Evolutionary conservation across 2,329 filamentous ascomycete genomes (phyloP).

Genomic region (Ophiostoma montium): DNA sequence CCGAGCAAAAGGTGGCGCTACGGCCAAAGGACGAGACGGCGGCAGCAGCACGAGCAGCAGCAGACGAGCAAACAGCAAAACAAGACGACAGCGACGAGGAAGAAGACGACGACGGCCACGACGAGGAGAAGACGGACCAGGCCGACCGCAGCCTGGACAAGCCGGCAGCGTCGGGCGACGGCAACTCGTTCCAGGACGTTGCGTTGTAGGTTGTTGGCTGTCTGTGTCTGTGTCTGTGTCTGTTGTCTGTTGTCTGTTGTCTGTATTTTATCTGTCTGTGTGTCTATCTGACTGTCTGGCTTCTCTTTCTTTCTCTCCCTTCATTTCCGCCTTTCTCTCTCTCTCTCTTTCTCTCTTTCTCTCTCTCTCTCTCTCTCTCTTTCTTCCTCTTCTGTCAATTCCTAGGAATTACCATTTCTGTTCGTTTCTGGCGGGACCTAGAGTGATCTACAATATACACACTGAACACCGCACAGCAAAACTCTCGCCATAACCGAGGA

Average conservation of each 20-base stretch:
- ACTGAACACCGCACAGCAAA: too few relatives aligned
- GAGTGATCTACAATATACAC: too few relatives aligned
- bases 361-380: neutral
- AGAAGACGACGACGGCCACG: slow-evolving; percentile 12
- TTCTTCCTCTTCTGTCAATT: too few relatives aligned
- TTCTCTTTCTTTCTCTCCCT: neutral
- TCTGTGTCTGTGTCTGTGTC: neutral
- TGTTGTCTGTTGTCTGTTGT: neutral
- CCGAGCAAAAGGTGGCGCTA: slow-evolving; percentile 36
- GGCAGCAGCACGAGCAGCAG: slow-evolving; percentile 9
- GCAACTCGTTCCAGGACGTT: slow-evolving; percentile 50
- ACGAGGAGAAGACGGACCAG: slow-evolving; percentile 17
- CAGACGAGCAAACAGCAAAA: neutral
- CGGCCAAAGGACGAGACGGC: slow-evolving; percentile 22
- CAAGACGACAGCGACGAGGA: slow-evolving; percentile 10
- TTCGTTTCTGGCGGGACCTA: too few relatives aligned
- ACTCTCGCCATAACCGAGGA: too few relatives aligned
- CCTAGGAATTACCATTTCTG: too few relatives aligned
- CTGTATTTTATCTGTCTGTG: neutral
- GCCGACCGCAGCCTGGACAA: slow-evolving; percentile 15
- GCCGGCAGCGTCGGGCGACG: slow-evolving; percentile 32
- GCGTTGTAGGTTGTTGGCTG: slow-evolving; percentile 28
- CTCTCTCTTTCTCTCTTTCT: neutral
- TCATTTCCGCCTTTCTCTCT: neutral
- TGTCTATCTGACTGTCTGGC: neutral